Conservation (phyloP, 768 basidiomycete genomes). For the Lactarius akahatsu region DNA sequence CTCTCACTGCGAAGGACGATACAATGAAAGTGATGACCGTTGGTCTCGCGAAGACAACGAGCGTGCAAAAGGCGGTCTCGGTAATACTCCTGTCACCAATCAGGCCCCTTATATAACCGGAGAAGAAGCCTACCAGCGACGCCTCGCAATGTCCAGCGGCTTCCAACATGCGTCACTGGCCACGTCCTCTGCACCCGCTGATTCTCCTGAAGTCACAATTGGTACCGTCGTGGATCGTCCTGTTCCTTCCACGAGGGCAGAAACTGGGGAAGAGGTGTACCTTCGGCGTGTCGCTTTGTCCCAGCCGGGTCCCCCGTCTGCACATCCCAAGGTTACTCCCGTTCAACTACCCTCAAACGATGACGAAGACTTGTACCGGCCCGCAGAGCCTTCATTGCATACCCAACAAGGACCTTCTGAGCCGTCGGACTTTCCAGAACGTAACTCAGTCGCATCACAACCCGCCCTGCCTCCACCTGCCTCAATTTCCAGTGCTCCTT, state of each 20-base stretch:
- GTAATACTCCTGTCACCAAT: slow-evolving; percentile 23
- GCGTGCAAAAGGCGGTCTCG: slow-evolving; percentile 39
- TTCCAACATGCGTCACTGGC: slow-evolving; percentile 24
- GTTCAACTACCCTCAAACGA: slow-evolving; percentile 28
- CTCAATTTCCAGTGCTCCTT: slow-evolving; percentile 40
- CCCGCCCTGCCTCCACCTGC: slow-evolving; percentile 55
- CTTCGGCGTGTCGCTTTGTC: slow-evolving; percentile 22
- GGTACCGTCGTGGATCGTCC: not conserved
- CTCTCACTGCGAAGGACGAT: slow-evolving; percentile 37
- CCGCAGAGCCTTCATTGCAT: slow-evolving; percentile 28
- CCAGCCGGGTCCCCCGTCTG: slow-evolving; percentile 1
- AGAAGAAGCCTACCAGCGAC: slow-evolving; percentile 78
- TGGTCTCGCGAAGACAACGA: slow-evolving; percentile 54
- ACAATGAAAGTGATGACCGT: slow-evolving; percentile 48
- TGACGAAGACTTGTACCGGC: slow-evolving; percentile 36
- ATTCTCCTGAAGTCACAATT: not conserved
- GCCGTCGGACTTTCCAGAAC: slow-evolving; percentile 57
- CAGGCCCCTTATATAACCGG: slow-evolving; percentile 53
- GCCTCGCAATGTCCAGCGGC: slow-evolving; percentile 63
- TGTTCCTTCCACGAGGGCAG: slow-evolving; percentile 2
- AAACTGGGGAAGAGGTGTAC: slow-evolving; percentile 24
- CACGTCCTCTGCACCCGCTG: not conserved
- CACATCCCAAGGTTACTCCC: slow-evolving; percentile 12
- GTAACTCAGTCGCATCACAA: slow-evolving; percentile 69
- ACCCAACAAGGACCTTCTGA: slow-evolving; percentile 6